A percentile compares a stretch with the other conserved stretches of the same genome.
Conservation (phyloP, 2,329 filamentous ascomycete species). For the Blastomyces silverae region DNA sequence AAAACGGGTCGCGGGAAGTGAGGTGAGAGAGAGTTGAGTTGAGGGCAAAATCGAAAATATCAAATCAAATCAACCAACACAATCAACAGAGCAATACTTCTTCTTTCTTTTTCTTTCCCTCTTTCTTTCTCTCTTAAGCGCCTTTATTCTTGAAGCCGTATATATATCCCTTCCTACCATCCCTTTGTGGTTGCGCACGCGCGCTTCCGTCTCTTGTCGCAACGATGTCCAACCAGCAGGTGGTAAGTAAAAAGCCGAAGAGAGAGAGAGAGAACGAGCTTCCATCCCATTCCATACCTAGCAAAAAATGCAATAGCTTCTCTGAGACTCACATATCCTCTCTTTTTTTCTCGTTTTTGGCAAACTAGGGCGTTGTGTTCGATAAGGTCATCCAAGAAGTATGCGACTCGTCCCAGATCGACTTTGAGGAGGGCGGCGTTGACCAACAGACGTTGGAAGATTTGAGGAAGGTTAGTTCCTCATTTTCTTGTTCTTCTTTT, state of each 20-base stretch:
- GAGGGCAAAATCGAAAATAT: neutral
- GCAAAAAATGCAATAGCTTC: neutral
- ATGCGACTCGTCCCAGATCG: slow-evolving; percentile 80
- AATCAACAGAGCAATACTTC: neutral
- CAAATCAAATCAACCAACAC: neutral
- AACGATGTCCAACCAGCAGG: slow-evolving; percentile 44
- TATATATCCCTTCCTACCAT: neutral
- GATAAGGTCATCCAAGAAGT: slow-evolving; percentile 88
- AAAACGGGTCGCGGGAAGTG: too few relatives aligned
- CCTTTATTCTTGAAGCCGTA: neutral
- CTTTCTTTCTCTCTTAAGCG: too few relatives aligned
- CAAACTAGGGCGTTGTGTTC: slow-evolving; percentile 65
- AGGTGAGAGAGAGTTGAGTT: too few relatives aligned
- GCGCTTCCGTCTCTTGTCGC: neutral
- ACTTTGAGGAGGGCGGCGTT: slow-evolving; percentile 95
- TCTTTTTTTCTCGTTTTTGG: neutral
- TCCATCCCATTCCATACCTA: neutral
- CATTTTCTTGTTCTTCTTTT: neutral
- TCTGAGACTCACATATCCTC: slow-evolving; percentile 18
- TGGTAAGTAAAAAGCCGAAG: slow-evolving; percentile 34
- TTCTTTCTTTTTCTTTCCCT: too few relatives aligned
- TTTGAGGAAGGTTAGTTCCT: slow-evolving; percentile 68
- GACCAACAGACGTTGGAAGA: slow-evolving; percentile 81
- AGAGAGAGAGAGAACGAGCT: slow-evolving; percentile 18
- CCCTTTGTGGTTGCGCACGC: neutral